Percentiles rank a stretch among this genome's conserved stretches.
Evolutionary conservation across 2,329 filamentous ascomycete species (phyloP).

Genomic region (Blumeria graminis): DNA sequence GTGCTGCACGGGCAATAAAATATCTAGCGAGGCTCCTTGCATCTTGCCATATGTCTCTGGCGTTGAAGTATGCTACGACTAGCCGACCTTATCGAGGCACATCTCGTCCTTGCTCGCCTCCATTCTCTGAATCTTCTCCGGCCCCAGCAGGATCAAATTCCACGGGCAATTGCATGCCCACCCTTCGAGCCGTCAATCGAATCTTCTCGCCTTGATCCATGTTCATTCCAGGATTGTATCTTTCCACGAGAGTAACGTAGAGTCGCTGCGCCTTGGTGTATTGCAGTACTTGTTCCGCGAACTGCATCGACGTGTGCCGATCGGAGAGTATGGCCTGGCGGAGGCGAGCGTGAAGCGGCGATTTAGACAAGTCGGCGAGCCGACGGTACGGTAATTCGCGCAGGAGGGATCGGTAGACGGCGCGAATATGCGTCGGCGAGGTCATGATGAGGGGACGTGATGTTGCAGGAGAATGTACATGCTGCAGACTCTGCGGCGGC

Average conservation of each 20-base stretch:
- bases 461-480: no score
- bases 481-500: not conserved
- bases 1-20: no score
- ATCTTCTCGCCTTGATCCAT: slow-evolving; percentile 73
- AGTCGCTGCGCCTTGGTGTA: slow-evolving; percentile 70
- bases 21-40: no score
- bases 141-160: no score
- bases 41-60: no score
- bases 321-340: slow-evolving; percentile 32
- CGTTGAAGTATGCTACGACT: no score
- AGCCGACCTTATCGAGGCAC: no score
- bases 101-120: no score
- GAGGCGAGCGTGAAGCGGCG: slow-evolving; percentile 45
- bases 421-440: slow-evolving; percentile 31
- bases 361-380: slow-evolving; percentile 25
- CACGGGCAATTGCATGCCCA: slow-evolving; percentile 70
- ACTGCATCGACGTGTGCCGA: slow-evolving; percentile 16
- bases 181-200: slow-evolving; percentile 57
- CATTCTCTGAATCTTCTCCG: no score
- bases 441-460: slow-evolving; percentile 7
- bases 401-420: slow-evolving; percentile 69
- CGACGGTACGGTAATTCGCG: slow-evolving; percentile 63
- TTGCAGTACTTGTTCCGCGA: slow-evolving; percentile 54
- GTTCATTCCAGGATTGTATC: slow-evolving; percentile 82
- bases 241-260: slow-evolving; percentile 60